Percentiles rank a stretch among this genome's conserved stretches.
These are phyloP conservation scores for Dittrichia graveolens DNA, from an alignment of 129 eudicot genomes.

Conservation along the genomic window DNA sequence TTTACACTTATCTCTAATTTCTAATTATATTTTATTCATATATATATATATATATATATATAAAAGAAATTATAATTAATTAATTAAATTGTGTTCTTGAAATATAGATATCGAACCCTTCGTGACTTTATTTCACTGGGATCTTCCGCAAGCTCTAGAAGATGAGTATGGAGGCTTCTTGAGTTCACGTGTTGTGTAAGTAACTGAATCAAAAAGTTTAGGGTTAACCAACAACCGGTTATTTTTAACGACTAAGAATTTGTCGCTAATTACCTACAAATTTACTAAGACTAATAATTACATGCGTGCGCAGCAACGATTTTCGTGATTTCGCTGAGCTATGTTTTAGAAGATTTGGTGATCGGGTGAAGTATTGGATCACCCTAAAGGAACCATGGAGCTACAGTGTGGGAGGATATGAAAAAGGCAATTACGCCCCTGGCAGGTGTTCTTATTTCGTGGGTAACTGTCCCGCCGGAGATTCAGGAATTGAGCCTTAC, in stretches of 20 bases:
- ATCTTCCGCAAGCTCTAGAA: slow-evolving; percentile 67
- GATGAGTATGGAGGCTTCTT: slow-evolving; percentile 74
- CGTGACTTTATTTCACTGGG: slow-evolving; percentile 72
- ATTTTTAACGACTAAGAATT: not conserved
- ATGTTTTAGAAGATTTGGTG: slow-evolving; percentile 61
- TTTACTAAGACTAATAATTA: too few species aligned
- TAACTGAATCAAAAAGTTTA: not conserved
- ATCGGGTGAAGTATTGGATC: slow-evolving; percentile 68
- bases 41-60: not conserved
- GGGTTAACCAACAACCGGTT: not conserved
- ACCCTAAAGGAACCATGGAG: slow-evolving; percentile 68
- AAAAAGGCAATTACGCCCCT: slow-evolving; percentile 52
- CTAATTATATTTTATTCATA: not conserved
- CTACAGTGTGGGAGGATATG: slow-evolving; percentile 43
- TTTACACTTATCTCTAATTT: not conserved
- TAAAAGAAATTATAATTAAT: not conserved
- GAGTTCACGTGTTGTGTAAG: slow-evolving; percentile 53
- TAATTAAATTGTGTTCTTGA: not conserved
- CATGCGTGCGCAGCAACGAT: slow-evolving; percentile 51
- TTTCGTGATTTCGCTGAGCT: slow-evolving; percentile 64
- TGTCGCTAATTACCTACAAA: not conserved
- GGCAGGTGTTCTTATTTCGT: slow-evolving; percentile 58
- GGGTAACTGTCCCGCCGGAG: slow-evolving; percentile 48
- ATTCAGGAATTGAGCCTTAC: slow-evolving; percentile 73
- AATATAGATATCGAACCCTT: slow-evolving; percentile 52